Evolutionary conservation across 495 filamentous ascomycete genomes (phyloP), one percentile per base, ranked within the genome.

Genomic region (Hypoxylon lienhwacheense): DNA sequence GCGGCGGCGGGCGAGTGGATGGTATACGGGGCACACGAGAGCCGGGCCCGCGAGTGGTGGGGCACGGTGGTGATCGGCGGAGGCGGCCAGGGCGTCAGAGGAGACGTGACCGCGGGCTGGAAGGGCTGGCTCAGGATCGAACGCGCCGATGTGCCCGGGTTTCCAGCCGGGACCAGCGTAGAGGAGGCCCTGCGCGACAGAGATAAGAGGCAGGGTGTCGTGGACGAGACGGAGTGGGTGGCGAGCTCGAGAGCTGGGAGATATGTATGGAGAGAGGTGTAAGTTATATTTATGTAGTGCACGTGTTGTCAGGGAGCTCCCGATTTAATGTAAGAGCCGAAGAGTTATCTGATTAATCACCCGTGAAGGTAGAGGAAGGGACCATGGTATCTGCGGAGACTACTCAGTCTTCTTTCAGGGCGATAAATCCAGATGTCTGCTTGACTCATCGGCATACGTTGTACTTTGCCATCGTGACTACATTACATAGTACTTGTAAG

Each of bases 121-220:
- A 77, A 66, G 48, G 79, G 77, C 1, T 79, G 78, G 74, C 37
- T 79, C 28, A 64, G 68, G 15, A 71, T 80, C 29, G 73, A 79
- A 6, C 55, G 71, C 21, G 69, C 74, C 14, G 69, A 68, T 43
- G 65, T 72, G 2, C 17, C 32, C 2, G 52, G 70, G 7, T 89
- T 89, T 67, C 74, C 73, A 7, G 67, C 70, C 8, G 73, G 71
- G 0, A 73, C 82, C 34, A 82, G 78, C 37, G 61, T 80, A 0
- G 71, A 81, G 26, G 81, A 87, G 63, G 83, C 79, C 0, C 63
- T 74, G 36, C 67, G 55, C 3, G 80, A 85, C 59, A 77, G 79
- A 15, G 57, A 66, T 29, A 69, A 67, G 44, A 68, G 76, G 48
- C 65, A 70, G 62, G 65, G 67, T 25, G 69, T 69, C 47, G 73